Evolutionary conservation across 2,329 filamentous ascomycete genomes (phyloP), one percentile per base, ranked within the genome.

Genomic region (Epichloe coenophiala): DNA sequence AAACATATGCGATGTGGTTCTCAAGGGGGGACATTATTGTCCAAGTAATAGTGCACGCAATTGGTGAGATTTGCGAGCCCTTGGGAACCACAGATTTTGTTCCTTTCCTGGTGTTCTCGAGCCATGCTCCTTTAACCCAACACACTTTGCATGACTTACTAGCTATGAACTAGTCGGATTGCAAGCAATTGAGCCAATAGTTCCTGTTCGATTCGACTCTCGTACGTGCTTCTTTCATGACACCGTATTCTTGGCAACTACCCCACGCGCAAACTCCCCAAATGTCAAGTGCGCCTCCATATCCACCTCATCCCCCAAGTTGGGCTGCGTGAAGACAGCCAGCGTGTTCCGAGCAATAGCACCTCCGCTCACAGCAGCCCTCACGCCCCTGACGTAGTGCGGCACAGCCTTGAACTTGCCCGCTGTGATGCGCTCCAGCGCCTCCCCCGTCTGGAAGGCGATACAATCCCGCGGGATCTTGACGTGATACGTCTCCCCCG

Each of bases 271-370:
- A 71, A 90, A 88, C 60, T 84, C 78, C 21, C 84, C 86, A 75
- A 90, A 91, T 39, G 78, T 84, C 51, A 81, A 73, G 38, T 78
- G 75, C 59, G 80, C 74, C 62, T 77, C 72, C 52, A 79, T 75
- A 61, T 91, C 86, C 13, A 91, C 84, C 68, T 81, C 77, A 58
- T 90, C 86, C 59, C 59, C 86, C 53, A 97, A 67, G 70, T 96
- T 95, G 23, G 93, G 93, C 75, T 98, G 93, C 52, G 91, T 98
- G 63, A 97, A 98, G 9, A 97, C 89, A 1, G 93, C 93, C 57
- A 98, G 69, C 9, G 93, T 98, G 69, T 97, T 97, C 53, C 85
- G 73, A 31, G 85, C 86, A 53, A 90, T 76, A 31, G 71, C 70
- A 2, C 71, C 72, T 13, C 68, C 70, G 51, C 73, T 66, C 38